Percentiles rank a stretch among this genome's conserved stretches.
Conservation (phyloP, 768 basidiomycete species). For the Cystobasidium tubakii region DNA sequence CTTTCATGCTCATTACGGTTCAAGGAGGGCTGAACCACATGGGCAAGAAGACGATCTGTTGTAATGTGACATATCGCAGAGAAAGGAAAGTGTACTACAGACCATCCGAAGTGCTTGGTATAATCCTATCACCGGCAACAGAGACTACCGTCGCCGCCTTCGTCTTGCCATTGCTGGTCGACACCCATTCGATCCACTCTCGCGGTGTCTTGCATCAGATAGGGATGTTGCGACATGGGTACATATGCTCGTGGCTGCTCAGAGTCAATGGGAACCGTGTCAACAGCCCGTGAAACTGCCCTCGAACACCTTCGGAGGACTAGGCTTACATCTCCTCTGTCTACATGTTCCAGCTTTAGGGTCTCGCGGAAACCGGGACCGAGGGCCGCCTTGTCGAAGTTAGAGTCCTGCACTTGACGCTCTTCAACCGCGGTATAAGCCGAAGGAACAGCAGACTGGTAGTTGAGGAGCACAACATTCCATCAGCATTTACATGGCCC, state of each 20-base stretch:
- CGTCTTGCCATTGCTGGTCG: not conserved
- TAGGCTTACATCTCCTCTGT: conserved; percentile 5
- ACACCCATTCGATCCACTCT: not conserved
- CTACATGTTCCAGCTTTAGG: not conserved
- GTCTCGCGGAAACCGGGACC: not conserved
- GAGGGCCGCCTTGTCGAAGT: not conserved
- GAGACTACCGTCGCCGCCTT: not conserved
- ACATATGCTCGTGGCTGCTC: conserved; percentile 1
- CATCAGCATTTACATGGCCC: no score
- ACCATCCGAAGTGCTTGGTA: not conserved
- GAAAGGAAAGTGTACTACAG: no score
- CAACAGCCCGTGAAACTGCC: no score
- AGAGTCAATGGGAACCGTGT: not conserved
- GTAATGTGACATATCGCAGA: not conserved
- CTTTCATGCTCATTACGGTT: not conserved
- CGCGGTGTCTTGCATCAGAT: not conserved
- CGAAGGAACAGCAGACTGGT: not conserved
- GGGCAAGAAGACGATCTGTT: not conserved
- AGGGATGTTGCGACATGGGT: not conserved
- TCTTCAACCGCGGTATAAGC: not conserved
- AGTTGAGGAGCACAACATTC: not conserved
- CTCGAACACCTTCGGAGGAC: no score
- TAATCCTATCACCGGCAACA: not conserved
- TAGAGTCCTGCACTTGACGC: not conserved
- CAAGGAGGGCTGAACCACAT: not conserved